Base-by-base conservation (phyloP, 2,329 filamentous ascomycete genomes). In the Sarocladiaceae sp. region DNA sequence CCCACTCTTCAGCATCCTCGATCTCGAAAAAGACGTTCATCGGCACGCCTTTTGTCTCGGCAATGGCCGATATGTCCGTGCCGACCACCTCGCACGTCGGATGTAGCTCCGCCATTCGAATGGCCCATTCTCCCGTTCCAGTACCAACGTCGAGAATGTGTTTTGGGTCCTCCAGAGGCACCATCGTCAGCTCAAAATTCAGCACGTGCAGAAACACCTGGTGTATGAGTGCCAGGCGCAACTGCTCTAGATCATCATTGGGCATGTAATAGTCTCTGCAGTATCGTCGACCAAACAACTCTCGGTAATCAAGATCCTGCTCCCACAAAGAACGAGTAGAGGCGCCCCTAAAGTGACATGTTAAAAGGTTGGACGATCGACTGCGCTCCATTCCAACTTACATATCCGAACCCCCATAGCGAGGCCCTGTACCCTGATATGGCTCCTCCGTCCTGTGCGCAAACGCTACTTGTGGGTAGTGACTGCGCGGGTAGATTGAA, bases 171-270 rank as follows among this genome's bases (percentile, higher is more conserved):
- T 62, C 53, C 4, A 74, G 55, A 3, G 66, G 63, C 6, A 67
- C 66, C n/a, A 65, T 64, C 18, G 65, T 72, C 26, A 70, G 55
- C 47, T 70, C 64, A 47, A 65, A 66, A 26, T 68, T 63, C 41
- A 74, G 66, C 13, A 69, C 61, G 45, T 73, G 71, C 5, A 81
- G 61, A 53, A 78, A 83, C 37, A 83, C 74, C 55, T 83, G 78
- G 51, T 85, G 79, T 31, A 78, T 65, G 43, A 85, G 67, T 47
- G 75, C 73, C 42, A 82, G 59, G 33, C 81, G 76, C 35, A 78
- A 76, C 58, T 83, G 78, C 55, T 85, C 81, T 35, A 70, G 62
- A 35, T 82, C 76, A 53, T 84, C 81, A 57, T 82, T 83, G 12
- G 81, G 81, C 71, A 83, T 80, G 57, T 70, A 79, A 54, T 83